phyloP scores from a whole-genome alignment of 2,329 filamentous ascomycete genomes.

The Ceratocystis papillata region DNA sequence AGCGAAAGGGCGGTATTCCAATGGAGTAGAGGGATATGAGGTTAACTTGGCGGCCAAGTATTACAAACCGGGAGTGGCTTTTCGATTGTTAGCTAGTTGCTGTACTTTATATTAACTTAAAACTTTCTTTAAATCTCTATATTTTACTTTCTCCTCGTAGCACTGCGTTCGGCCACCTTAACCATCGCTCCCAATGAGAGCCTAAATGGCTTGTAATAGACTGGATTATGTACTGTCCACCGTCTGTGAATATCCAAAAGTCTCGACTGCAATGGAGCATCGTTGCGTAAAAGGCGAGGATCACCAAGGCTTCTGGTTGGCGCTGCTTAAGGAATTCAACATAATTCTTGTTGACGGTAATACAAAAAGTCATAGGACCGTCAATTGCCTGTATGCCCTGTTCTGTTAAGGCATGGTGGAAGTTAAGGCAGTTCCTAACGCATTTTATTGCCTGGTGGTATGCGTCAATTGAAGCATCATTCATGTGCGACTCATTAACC shows the following conservation, averaged over 20 bases:
- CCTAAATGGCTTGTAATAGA: conserved; percentile 29
- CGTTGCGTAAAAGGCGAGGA: conserved; percentile 36
- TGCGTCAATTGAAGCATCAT: neutral
- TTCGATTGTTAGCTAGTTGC: neutral
- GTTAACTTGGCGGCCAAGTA: neutral
- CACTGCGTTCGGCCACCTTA: conserved; percentile 25
- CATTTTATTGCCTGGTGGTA: neutral
- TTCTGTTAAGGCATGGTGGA: neutral
- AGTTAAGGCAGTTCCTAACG: neutral
- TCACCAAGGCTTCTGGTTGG: conserved; percentile 34
- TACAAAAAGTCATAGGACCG: neutral
- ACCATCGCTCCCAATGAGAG: conserved; percentile 30
- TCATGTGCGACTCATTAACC: neutral
- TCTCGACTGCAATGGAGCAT: conserved; percentile 33
- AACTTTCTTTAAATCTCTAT: neutral
- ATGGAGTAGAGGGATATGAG: neutral
- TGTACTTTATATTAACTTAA: neutral
- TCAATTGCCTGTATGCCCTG: neutral
- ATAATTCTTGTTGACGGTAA: conserved; percentile 27
- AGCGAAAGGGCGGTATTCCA: neutral
- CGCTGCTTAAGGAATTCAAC: conserved; percentile 31
- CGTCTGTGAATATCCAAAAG: conserved; percentile 32
- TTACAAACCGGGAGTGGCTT: neutral
- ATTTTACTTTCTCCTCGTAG: neutral
- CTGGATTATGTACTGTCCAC: conserved; percentile 29